Evolutionary conservation across 1,139 yeast species (phyloP).

Genomic region (Sugiyamaella neomexicana): DNA sequence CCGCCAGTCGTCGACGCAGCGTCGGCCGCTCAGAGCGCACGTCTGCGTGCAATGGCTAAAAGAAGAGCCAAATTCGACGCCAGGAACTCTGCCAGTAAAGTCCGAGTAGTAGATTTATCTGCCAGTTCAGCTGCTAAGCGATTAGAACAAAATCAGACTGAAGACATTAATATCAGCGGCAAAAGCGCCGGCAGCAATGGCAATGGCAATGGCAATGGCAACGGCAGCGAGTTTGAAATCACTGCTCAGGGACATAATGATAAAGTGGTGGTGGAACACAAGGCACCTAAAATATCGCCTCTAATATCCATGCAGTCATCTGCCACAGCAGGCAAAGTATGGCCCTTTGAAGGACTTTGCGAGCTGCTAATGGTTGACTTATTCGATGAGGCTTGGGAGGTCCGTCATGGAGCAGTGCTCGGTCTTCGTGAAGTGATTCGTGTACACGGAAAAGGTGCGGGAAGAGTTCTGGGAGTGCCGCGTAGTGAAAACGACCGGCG

Average conservation of each 20-base stretch:
- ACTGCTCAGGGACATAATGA: conserved; percentile 81
- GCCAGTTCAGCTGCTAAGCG: conserved; percentile 73
- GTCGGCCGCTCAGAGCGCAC: conserved; percentile 54
- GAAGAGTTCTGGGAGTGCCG: conserved; percentile 68
- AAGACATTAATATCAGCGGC: conserved; percentile 1
- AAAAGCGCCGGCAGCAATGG: neutral
- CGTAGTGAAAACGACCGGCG: conserved; percentile 60
- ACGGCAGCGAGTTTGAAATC: conserved; percentile 39
- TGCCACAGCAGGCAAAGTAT: conserved; percentile 72
- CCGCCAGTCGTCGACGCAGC: conserved; percentile 15
- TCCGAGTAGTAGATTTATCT: conserved; percentile 68
- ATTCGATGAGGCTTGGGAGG: conserved; percentile 89
- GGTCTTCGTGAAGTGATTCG: conserved; percentile 87
- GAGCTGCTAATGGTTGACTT: conserved; percentile 78
- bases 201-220: conserved; percentile 5
- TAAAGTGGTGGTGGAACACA: conserved; percentile 80
- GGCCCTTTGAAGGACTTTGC: conserved; percentile 98
- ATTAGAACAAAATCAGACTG: conserved; percentile 35
- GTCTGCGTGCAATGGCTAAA: conserved; percentile 91
- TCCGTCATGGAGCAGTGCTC: conserved; percentile 92
- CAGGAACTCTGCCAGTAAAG: conserved; percentile 56
- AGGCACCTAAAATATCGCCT: conserved; percentile 66
- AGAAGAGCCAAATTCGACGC: conserved; percentile 85
- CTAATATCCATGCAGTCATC: conserved; percentile 74
- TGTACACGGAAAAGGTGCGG: conserved; percentile 85